Percentiles rank a stretch among this genome's conserved stretches.
These are phyloP conservation scores for Monosporozyma solicola DNA, from an alignment of 805 yeast genomes.

Conservation along the genomic window DNA sequence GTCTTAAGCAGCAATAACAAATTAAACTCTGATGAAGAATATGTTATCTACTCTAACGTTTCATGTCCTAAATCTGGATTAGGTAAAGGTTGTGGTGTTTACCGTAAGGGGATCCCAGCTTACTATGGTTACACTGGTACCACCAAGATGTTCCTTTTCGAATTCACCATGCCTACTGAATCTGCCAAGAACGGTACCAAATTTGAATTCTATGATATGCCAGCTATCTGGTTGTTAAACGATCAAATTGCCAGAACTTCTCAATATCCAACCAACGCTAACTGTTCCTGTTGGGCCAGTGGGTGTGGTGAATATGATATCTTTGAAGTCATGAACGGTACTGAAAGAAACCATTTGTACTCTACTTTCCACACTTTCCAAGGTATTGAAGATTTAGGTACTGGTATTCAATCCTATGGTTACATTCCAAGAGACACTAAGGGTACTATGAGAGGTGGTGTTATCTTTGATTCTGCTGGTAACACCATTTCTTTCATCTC, in stretches of 20 bases:
- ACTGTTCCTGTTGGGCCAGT: slow-evolving; percentile 68
- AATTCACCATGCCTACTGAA: slow-evolving; percentile 60
- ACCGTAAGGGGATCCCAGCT: slow-evolving; percentile 66
- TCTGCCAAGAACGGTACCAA: slow-evolving; percentile 29
- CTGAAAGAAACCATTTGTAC: slow-evolving; percentile 46
- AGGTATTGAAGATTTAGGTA: slow-evolving; percentile 46
- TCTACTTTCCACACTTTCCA: slow-evolving; percentile 72
- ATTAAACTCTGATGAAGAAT: slow-evolving; percentile 52
- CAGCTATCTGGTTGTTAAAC: slow-evolving; percentile 70
- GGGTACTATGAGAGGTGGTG: slow-evolving; percentile 60
- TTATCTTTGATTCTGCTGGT: slow-evolving; percentile 54
- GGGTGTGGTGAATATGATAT: slow-evolving; percentile 78
- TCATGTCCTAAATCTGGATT: slow-evolving; percentile 47
- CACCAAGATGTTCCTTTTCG: slow-evolving; percentile 63
- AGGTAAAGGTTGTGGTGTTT: slow-evolving; percentile 64
- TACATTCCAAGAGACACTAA: slow-evolving; percentile 46
- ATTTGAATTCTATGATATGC: slow-evolving; percentile 43
- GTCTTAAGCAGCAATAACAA: slow-evolving; percentile 41
- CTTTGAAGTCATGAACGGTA: slow-evolving; percentile 62
- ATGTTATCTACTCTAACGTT: slow-evolving; percentile 47
- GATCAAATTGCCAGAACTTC: slow-evolving; percentile 68
- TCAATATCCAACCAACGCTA: slow-evolving; percentile 49
- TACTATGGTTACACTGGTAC: slow-evolving; percentile 61
- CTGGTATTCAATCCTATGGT: slow-evolving; percentile 51
- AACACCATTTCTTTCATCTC: slow-evolving; percentile 53